Evolutionary conservation across 164 flowering plant genomes (phyloP).

Genomic region (Dillenia turbinata): DNA sequence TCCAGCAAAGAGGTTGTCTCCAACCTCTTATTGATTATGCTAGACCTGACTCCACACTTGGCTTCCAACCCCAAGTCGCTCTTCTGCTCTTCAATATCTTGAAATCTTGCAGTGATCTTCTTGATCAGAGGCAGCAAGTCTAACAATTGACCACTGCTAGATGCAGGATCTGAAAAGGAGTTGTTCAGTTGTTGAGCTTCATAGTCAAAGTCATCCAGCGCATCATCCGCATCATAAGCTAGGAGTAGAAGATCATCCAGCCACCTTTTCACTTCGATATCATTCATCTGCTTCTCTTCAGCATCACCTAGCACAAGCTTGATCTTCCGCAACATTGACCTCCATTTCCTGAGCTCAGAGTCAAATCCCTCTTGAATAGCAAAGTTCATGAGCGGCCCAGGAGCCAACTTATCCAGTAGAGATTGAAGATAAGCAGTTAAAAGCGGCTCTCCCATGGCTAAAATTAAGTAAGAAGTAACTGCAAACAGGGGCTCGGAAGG

Average conservation of each 20-base stretch:
- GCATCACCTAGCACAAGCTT: constrained; percentile 10
- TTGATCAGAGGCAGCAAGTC: too few species aligned
- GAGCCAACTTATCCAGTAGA: background rate
- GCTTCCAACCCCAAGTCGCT: too few species aligned
- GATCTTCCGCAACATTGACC: background rate
- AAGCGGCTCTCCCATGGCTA: too few species aligned
- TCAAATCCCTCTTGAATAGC: background rate
- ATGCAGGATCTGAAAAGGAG: too few species aligned
- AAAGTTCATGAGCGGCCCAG: background rate
- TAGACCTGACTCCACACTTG: too few species aligned
- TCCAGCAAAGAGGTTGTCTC: too few species aligned
- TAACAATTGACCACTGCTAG: too few species aligned
- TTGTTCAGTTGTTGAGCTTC: background rate
- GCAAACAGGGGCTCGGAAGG: too few species aligned
- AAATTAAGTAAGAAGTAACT: too few species aligned
- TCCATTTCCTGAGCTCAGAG: constrained; percentile 2
- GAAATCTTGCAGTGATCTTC: too few species aligned
- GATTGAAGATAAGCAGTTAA: background rate
- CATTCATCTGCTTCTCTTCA: constrained; percentile 4
- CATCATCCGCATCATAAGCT: constrained; percentile 12
- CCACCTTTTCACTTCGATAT: constrained; percentile 1
- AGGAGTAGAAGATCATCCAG: constrained; percentile 3
- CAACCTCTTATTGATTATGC: too few species aligned
- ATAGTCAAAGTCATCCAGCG: background rate
- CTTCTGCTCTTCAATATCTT: too few species aligned